phyloP scores from a whole-genome alignment of 345 rosid genomes.

The Eucalyptus viminalis region DNA sequence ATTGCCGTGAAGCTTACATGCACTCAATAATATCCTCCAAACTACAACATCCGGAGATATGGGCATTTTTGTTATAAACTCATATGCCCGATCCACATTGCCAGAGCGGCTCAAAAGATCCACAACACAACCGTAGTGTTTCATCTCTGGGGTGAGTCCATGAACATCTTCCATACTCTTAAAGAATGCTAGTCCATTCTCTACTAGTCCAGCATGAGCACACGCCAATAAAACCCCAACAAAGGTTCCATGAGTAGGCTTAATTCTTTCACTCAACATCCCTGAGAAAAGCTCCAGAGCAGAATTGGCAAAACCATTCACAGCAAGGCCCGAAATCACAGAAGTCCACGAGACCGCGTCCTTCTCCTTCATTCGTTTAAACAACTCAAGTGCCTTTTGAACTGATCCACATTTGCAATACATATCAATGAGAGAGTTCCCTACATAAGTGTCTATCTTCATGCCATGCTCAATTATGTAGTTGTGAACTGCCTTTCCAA shows the following conservation, averaged over 20 bases:
- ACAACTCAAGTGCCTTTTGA: slow-evolving; percentile 29
- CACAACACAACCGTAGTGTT: slow-evolving; percentile 59
- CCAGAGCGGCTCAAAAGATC: slow-evolving; percentile 65
- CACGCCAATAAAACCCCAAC: slow-evolving; percentile 46
- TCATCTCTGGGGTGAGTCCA: slow-evolving; percentile 47
- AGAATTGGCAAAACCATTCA: slow-evolving; percentile 40
- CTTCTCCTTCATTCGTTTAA: slow-evolving; percentile 30
- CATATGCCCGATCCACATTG: slow-evolving; percentile 37
- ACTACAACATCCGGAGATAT: slow-evolving; percentile 28
- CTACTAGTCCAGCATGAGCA: slow-evolving; percentile 44
- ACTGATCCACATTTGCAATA: slow-evolving; percentile 46
- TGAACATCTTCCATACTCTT: slow-evolving; percentile 28
- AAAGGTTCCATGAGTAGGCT: slow-evolving; percentile 37
- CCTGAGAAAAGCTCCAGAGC: slow-evolving; percentile 27
- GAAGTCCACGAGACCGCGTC: slow-evolving; percentile 52
- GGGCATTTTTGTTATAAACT: slow-evolving; percentile 35
- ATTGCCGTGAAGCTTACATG: slow-evolving; percentile 48
- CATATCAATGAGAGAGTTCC: slow-evolving; percentile 50
- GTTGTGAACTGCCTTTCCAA: slow-evolving; percentile 30
- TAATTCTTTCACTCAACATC: slow-evolving; percentile 24
- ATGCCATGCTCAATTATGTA: slow-evolving; percentile 14
- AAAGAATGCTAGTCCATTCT: slow-evolving; percentile 31
- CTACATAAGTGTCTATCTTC: slow-evolving; percentile 21
- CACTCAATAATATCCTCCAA: slow-evolving; percentile 60
- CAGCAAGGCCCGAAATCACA: slow-evolving; percentile 51